These are phyloP conservation scores for Kockiozyma suomiensis DNA, from an alignment of 805 yeast species.

Conservation along the genomic window DNA sequence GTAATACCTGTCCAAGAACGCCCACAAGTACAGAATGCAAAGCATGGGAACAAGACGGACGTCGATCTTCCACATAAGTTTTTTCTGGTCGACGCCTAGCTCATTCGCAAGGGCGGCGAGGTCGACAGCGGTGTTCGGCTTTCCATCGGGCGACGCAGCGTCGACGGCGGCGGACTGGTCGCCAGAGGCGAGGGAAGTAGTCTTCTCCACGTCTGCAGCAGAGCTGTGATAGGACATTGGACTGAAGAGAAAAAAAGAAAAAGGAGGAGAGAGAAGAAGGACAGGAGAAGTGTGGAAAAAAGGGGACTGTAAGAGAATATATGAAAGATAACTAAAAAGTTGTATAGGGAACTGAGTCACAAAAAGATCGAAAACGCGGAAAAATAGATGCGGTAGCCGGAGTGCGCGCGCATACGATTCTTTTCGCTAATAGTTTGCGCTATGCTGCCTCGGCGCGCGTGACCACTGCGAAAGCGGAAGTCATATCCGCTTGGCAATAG, in stretches of 20 bases:
- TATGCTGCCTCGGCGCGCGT: background rate
- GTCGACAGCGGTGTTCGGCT: background rate
- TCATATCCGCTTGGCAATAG: background rate
- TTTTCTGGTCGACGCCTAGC: constrained; percentile 55
- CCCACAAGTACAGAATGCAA: constrained; percentile 69
- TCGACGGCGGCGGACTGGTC: background rate
- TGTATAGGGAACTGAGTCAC: background rate
- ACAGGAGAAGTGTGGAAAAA: background rate
- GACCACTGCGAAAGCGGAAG: constrained; percentile 1
- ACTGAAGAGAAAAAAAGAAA: background rate
- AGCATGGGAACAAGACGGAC: constrained; percentile 75
- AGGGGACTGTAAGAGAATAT: background rate
- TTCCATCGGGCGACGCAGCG: background rate
- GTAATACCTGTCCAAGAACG: constrained; percentile 64
- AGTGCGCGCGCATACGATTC: too few relatives aligned
- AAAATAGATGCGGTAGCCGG: too few relatives aligned
- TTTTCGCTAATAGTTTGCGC: too few relatives aligned
- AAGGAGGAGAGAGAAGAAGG: background rate
- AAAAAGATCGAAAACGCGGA: background rate
- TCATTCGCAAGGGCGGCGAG: constrained; percentile 47
- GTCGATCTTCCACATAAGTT: constrained; percentile 66
- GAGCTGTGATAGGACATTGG: constrained; percentile 1
- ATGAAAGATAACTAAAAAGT: background rate
- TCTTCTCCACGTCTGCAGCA: constrained; percentile 3
- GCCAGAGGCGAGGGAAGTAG: background rate